Conservation (phyloP, 208 protist species). For the Willaertia magna region DNA sequence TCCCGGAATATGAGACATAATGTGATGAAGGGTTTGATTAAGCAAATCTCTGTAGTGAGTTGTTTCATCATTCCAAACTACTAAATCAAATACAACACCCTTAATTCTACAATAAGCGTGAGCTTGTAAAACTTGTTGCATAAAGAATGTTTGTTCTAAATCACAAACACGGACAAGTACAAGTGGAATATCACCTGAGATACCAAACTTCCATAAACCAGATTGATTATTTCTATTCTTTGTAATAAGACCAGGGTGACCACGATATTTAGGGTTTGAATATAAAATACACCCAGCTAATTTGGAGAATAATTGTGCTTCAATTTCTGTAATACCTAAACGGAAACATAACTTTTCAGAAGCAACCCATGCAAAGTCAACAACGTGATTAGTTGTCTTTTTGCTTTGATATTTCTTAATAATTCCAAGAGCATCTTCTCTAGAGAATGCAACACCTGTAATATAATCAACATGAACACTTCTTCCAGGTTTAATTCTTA, state of each 20-base stretch:
- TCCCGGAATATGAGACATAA: background rate
- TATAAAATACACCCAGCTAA: background rate
- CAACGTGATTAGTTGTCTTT: background rate
- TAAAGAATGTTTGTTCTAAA: background rate
- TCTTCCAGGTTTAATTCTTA: background rate
- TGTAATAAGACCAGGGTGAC: background rate
- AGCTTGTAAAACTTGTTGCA: constrained; percentile 3
- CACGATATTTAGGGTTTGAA: background rate
- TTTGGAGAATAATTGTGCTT: constrained; percentile 7
- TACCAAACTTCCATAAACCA: constrained; percentile 4
- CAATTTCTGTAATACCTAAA: constrained; percentile 9
- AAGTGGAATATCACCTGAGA: background rate
- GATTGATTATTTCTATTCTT: constrained; percentile 1
- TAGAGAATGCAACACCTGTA: background rate
- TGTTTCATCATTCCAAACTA: constrained; percentile 9
- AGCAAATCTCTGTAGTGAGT: background rate
- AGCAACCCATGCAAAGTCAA: background rate
- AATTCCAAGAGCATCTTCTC: background rate
- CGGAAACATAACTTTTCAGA: background rate
- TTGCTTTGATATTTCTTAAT: constrained; percentile 8
- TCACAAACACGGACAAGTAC: background rate
- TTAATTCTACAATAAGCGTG: background rate
- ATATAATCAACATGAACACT: background rate
- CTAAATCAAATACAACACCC: background rate
- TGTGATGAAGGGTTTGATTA: background rate